Base-by-base conservation (phyloP, 805 yeast species). In the Dipodascus albidus region DNA sequence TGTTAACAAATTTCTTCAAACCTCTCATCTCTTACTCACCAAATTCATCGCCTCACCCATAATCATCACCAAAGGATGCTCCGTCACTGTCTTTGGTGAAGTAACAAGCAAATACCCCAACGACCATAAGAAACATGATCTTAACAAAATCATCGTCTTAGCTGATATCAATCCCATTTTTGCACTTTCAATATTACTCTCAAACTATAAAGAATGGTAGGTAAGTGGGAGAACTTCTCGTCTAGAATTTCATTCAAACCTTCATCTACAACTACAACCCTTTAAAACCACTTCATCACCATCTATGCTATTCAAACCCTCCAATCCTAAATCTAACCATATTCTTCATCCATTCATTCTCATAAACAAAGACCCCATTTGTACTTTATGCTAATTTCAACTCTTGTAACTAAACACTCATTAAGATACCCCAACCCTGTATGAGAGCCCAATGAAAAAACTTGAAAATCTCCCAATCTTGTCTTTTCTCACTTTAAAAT, bases 71-170 rank as follows among this genome's bases (percentile, higher is more conserved):
- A 59, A 52, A 14, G 57, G 21, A 56, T 61, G 65, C 15, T 58
- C 54, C 50, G 60, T 54, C 11, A 67, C 51, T n/a, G 54, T 49
- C 31, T 44, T 50, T 8, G 71, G 70, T 20, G 61, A 59, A 14
- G 54, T 55, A 19, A 66, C 52, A 49, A 68, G 55, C 53, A 62
- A 63, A 54, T 53, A 65, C 2, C 67, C 64, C 20, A 63, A 19
- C 19, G 66, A 53, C 60, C 60, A 54, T 31, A 64, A 61, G 51
- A 60, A 53, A 14, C 57, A 51, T 9, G 63, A 57, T 19, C 66
- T 54, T 41, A 59, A 52, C 38, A 64, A 48, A 15, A 62, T 56
- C 50, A 62, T 51, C 2, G 61, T 57, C 52, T 54, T 53, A 1
- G 58, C 57, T 14, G 61, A 49, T 9, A 62, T 23, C 15, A 55